Conservation (phyloP, 345 rosid species). For the Noccaea caerulescens region DNA sequence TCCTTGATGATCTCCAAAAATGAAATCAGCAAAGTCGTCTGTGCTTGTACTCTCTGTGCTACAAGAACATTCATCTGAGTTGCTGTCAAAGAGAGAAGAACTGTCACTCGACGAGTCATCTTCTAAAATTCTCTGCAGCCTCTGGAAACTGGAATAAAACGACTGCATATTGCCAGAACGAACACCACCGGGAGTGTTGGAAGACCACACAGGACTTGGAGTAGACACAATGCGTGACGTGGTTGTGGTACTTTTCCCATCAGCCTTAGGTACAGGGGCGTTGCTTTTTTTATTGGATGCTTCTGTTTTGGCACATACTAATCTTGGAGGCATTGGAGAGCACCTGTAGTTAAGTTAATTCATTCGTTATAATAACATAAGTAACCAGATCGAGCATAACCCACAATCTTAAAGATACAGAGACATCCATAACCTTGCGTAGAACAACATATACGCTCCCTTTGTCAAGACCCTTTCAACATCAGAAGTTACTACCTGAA, state of each 20-base stretch:
- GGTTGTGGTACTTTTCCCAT: not conserved
- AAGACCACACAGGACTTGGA: constrained; percentile 41
- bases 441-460: constrained; percentile 91
- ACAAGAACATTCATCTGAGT: constrained; percentile 87
- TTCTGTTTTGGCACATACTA: constrained; percentile 43
- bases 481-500: constrained; percentile 73
- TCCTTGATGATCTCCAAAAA: constrained; percentile 59
- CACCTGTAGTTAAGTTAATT: constrained; percentile 53
- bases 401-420: constrained; percentile 3
- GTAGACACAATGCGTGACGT: constrained; percentile 46
- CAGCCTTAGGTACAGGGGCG: constrained; percentile 38
- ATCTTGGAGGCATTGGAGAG: constrained; percentile 72
- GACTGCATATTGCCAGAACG: constrained; percentile 56
- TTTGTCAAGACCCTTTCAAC: constrained; percentile 65
- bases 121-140: constrained; percentile 64
- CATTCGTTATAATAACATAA: constrained; percentile 1
- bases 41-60: constrained; percentile 79
- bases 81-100: constrained; percentile 80
- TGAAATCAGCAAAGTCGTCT: constrained; percentile 78
- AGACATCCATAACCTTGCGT: constrained; percentile 64
- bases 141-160: constrained; percentile 64
- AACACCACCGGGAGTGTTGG: constrained; percentile 44
- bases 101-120: constrained; percentile 89
- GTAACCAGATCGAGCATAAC: constrained; percentile 24
- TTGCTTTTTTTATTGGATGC: constrained; percentile 46